Base-by-base conservation (phyloP, 2,329 filamentous ascomycete species). In the Coniosporium tulheliwenetii region DNA sequence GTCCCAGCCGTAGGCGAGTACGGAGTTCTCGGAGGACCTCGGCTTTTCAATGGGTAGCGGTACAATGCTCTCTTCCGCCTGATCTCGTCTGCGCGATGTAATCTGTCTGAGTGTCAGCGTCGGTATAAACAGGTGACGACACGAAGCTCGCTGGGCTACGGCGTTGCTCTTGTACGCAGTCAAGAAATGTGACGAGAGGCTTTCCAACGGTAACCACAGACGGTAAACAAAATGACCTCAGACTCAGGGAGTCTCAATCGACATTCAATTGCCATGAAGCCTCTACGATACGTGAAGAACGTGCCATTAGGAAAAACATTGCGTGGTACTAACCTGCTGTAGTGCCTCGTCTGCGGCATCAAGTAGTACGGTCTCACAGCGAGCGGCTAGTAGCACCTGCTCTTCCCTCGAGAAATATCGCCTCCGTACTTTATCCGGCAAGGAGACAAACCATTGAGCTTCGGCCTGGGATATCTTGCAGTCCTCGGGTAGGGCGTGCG, bases 381-480 rank as follows among this genome's bases (percentile, higher is more conserved):
- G 67, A 41, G 66, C 66, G 34, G 71, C 71, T 42, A 80, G 65
- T 43, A 77, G 59, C 36, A 72, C 62, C 49, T 81, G 80, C 60
- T 91, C 83, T 57, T 86, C 79, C 38, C 66, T 68, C 16, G 78
- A 79, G 56, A 86, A 80, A 45, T 81, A 74, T 47, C 73, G 75
- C 47, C 75, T 73, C 53, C 76, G 77, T 47, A 85, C 70, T 58
- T 85, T 85, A 46, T 81, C 75, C 14, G 84, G 81, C 35, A 86
- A 66, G 15, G 70, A 74, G 40, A 78, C 66, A 55, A 79, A 86
- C 66, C 81, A 85, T 46, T 73, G 67, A 41, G 73, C 73, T 50
- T 83, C 76, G 29, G 69, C 66, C 41, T 70, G 67, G 41, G 69
- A 60, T 46, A 59, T 59, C 51, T 48, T 51, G 53, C 47, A 55